Percentiles rank a stretch among this genome's conserved stretches.
phyloP scores from a whole-genome alignment of 257 asterid species.

The Fraxinus americana region DNA sequence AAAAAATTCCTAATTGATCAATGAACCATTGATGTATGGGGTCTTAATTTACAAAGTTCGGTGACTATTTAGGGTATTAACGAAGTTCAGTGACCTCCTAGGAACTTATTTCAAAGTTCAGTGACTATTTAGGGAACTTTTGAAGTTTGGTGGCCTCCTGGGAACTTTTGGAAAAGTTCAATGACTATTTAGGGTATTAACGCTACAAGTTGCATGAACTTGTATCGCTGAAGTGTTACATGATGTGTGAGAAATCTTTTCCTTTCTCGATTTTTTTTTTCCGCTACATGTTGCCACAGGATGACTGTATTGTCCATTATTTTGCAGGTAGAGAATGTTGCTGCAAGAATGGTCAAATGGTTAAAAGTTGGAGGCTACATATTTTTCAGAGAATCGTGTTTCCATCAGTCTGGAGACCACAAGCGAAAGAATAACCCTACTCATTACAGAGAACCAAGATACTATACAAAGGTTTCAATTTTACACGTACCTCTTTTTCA shows the following conservation, averaged over 20 bases:
- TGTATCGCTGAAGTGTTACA: neutral
- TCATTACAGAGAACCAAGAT: constrained; percentile 96
- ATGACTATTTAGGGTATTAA: no score
- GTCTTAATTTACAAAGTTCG: no score
- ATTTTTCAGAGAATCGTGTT: constrained; percentile 95
- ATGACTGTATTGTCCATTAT: constrained; percentile 21
- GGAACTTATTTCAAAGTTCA: no score
- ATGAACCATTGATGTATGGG: no score
- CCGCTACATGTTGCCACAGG: neutral
- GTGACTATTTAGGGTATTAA: no score
- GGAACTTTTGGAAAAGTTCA: no score
- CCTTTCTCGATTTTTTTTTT: neutral
- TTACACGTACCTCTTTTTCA: constrained; percentile 8
- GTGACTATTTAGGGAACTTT: no score
- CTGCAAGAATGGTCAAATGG: constrained; percentile 82
- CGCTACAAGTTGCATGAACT: neutral
- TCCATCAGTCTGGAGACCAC: constrained; percentile 97
- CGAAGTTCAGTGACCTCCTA: no score
- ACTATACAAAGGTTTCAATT: constrained; percentile 74
- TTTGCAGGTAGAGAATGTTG: constrained; percentile 73
- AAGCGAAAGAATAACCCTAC: constrained; percentile 85
- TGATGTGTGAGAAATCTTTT: constrained; percentile 5
- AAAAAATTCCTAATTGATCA: no score
- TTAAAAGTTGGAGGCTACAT: constrained; percentile 89
- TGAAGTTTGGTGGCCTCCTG: no score